phyloP scores from a whole-genome alignment of 2,329 filamentous ascomycete genomes.

The Fusarium sp. region DNA sequence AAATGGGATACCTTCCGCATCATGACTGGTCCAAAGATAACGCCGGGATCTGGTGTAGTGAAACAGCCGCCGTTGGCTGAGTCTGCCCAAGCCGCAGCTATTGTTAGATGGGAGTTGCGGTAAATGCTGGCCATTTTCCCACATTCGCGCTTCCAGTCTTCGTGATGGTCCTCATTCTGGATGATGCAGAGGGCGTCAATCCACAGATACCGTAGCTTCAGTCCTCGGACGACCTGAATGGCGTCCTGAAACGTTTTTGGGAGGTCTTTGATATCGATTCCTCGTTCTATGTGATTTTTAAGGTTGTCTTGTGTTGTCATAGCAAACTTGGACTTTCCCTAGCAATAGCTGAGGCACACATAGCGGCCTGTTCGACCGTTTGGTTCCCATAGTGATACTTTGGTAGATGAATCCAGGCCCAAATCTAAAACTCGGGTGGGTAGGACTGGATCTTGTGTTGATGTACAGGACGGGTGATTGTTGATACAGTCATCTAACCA shows the following conservation, averaged over 20 bases:
- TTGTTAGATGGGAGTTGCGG: not conserved
- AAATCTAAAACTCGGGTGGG: not conserved
- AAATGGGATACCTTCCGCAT: not conserved
- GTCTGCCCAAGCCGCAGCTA: not conserved
- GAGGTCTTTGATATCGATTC: not conserved
- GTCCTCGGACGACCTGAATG: not conserved
- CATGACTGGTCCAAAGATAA: not conserved
- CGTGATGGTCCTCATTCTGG: not conserved
- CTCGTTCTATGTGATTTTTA: fast-evolving
- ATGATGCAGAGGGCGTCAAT: not conserved
- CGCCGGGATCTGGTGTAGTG: not conserved
- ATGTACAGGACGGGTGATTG: not conserved
- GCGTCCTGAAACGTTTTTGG: not conserved
- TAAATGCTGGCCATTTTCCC: not conserved
- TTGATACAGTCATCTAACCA: not conserved
- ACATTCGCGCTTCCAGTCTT: not conserved
- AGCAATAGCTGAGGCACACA: not conserved
- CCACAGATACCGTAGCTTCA: not conserved
- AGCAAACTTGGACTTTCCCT: not conserved
- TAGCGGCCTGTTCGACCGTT: not conserved
- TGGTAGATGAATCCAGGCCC: not conserved
- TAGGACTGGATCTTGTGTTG: not conserved
- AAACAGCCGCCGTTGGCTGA: not conserved
- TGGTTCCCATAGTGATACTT: not conserved
- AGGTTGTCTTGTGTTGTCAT: not conserved